phyloP scores from a whole-genome alignment of 208 protist species.

The Jaenimonas drosophilae region DNA sequence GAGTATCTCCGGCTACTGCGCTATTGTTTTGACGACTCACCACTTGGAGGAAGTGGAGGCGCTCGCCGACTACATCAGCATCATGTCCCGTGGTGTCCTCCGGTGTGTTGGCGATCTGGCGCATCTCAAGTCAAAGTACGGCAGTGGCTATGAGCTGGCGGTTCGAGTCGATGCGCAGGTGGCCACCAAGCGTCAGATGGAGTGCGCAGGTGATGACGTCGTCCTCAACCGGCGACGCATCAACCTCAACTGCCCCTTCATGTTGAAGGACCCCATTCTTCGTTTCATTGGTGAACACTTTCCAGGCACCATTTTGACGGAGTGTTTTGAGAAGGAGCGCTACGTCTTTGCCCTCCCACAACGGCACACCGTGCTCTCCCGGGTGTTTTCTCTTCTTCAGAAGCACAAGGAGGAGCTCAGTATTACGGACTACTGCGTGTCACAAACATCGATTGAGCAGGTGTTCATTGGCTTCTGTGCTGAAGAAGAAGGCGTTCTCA shows the following conservation, averaged over 20 bases:
- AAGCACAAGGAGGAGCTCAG: constrained; percentile 14
- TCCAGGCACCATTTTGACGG: not conserved
- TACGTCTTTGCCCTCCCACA: not conserved
- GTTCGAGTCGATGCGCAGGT: constrained; percentile 18
- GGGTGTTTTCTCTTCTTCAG: constrained; percentile 33
- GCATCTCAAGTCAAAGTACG: constrained; percentile 79
- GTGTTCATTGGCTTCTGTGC: constrained; percentile 53
- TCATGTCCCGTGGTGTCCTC: constrained; percentile 84
- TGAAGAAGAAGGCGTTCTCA: not conserved
- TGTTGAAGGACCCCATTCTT: not conserved
- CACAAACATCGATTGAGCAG: constrained; percentile 72
- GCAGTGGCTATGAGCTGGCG: constrained; percentile 53
- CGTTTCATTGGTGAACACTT: not conserved
- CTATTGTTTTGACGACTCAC: constrained; percentile 88
- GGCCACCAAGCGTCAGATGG: not conserved
- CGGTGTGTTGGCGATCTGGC: constrained; percentile 80
- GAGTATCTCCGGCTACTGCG: constrained; percentile 41
- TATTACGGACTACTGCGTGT: constrained; percentile 57
- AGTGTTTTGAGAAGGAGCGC: not conserved
- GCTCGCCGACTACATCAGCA: constrained; percentile 69
- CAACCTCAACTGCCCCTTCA: no score
- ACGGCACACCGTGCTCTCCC: constrained; percentile 12
- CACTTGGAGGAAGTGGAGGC: constrained; percentile 90
- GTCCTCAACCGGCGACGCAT: no score
- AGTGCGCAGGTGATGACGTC: no score